A percentile compares a stretch with the other conserved stretches of the same genome.
phyloP scores from a whole-genome alignment of 2,329 filamentous ascomycete species.

The Fusarium gaditjirri region DNA sequence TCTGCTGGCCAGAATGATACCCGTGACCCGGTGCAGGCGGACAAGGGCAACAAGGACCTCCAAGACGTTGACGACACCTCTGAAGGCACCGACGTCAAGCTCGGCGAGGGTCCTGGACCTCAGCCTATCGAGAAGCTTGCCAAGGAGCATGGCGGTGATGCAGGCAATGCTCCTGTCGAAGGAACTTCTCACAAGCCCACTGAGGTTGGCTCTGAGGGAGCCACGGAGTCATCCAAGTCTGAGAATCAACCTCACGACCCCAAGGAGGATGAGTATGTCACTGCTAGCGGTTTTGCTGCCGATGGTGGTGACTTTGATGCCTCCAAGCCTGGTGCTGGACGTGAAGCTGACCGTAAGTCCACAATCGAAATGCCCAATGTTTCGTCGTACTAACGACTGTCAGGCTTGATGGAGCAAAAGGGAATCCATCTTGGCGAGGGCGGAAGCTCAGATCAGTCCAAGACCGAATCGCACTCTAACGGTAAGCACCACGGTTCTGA shows the following conservation, averaged over 20 bases:
- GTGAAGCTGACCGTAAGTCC: constrained; percentile 72
- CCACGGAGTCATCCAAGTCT: constrained; percentile 8
- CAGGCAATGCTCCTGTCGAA: constrained; percentile 36
- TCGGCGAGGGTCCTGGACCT: constrained; percentile 44
- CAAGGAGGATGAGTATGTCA: constrained; percentile 67
- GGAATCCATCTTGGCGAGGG: constrained; percentile 39
- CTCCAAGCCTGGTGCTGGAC: constrained; percentile 69
- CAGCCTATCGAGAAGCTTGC: constrained; percentile 52
- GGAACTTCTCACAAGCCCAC: constrained; percentile 1
- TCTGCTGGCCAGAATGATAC: constrained; percentile 53
- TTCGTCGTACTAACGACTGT: constrained; percentile 5
- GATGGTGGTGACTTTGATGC: constrained; percentile 77
- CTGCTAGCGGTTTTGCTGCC: constrained; percentile 66
- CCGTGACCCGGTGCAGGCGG: constrained; percentile 51
- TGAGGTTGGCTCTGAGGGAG: constrained; percentile 24
- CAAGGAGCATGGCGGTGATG: constrained; percentile 47
- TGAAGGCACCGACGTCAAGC: constrained; percentile 46
- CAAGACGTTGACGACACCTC: constrained; percentile 45
- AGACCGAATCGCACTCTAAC: constrained; percentile 13
- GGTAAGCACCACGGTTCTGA: constrained; percentile 30
- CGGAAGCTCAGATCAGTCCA: constrained; percentile 1
- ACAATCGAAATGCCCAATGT: neutral
- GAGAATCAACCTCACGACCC: constrained; percentile 54
- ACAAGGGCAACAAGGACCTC: constrained; percentile 46
- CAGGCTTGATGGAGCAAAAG: constrained; percentile 51